These are phyloP conservation scores for Aspergillus felis DNA, from an alignment of 2,329 filamentous ascomycete species.

Conservation along the genomic window DNA sequence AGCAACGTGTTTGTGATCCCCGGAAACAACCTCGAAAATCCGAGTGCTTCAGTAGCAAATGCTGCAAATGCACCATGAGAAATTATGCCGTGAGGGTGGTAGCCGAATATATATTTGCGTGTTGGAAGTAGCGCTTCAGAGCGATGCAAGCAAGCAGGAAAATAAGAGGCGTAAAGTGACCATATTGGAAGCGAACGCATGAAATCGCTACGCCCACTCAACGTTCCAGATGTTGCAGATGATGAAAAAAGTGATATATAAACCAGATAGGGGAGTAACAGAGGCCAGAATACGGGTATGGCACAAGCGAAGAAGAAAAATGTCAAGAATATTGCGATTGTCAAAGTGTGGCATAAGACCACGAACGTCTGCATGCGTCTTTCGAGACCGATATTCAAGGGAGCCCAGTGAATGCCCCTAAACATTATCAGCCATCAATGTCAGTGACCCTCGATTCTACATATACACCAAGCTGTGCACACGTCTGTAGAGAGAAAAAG, in stretches of 20 bases:
- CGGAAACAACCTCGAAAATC: constrained; percentile 82
- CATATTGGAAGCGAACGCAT: constrained; percentile 72
- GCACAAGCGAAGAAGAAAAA: constrained; percentile 88
- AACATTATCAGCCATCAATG: constrained; percentile 31
- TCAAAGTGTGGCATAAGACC: constrained; percentile 69
- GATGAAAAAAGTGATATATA: constrained; percentile 74
- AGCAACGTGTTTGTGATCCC: constrained; percentile 91
- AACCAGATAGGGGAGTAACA: constrained; percentile 71
- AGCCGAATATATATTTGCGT: constrained; percentile 93
- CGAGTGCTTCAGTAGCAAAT: constrained; percentile 84
- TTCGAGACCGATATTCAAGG: constrained; percentile 67
- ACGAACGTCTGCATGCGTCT: constrained; percentile 74
- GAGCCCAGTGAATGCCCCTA: constrained; percentile 70
- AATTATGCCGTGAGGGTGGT: constrained; percentile 97
- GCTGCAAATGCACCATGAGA: constrained; percentile 92
- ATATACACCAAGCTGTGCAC: not conserved
- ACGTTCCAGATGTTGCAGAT: constrained; percentile 68
- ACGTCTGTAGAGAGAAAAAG: not conserved
- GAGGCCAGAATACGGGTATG: constrained; percentile 87
- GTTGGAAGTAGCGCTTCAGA: constrained; percentile 73
- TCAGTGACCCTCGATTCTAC: constrained; percentile 2
- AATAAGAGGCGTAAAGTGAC: constrained; percentile 89
- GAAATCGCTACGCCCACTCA: constrained; percentile 70
- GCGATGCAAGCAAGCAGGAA: constrained; percentile 82
- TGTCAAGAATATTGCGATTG: constrained; percentile 66